Percentiles rank a stretch among this genome's conserved stretches.
phyloP scores from a whole-genome alignment of 352 stramenopile species.

The Globisporangium nodosum region DNA sequence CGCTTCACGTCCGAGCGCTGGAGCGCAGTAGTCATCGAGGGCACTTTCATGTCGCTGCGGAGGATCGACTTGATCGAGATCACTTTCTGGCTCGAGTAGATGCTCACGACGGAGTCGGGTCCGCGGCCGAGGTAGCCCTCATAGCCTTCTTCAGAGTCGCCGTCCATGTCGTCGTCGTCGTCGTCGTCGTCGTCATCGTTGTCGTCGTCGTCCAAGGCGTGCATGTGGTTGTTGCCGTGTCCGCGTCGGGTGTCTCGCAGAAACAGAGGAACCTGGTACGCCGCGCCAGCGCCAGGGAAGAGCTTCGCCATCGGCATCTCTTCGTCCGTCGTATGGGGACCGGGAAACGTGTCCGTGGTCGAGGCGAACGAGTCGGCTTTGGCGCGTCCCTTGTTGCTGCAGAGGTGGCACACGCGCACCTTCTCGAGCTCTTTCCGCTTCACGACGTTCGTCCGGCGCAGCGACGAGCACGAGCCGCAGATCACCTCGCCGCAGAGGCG shows the following conservation, averaged over 20 bases:
- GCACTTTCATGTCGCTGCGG: conserved; percentile 10
- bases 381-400: conserved; percentile 42
- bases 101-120: conserved; percentile 7
- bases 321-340: conserved; percentile 17
- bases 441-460: conserved; percentile 33
- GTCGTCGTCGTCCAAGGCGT: conserved; percentile 1
- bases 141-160: conserved; percentile 18
- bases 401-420: conserved; percentile 65
- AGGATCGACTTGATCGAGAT: conserved; percentile 57
- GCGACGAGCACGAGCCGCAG: conserved; percentile 42
- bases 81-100: conserved; percentile 36
- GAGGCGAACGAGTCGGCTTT: conserved; percentile 26
- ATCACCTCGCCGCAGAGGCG: conserved; percentile 62
- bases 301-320: conserved; percentile 17
- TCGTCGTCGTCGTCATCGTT: conserved; percentile 1
- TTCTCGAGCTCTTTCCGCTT: conserved; percentile 36
- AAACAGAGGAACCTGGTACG: neutral
- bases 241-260: neutral
- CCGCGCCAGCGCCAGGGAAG: conserved; percentile 5
- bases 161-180: conserved; percentile 12
- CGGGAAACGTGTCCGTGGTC: conserved; percentile 21
- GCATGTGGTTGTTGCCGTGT: neutral
- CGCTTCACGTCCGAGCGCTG: neutral
- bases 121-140: conserved; percentile 19
- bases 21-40: conserved; percentile 4